Base-by-base conservation (phyloP, 352 stramenopile species). In the Saprolegnia parasitica region DNA sequence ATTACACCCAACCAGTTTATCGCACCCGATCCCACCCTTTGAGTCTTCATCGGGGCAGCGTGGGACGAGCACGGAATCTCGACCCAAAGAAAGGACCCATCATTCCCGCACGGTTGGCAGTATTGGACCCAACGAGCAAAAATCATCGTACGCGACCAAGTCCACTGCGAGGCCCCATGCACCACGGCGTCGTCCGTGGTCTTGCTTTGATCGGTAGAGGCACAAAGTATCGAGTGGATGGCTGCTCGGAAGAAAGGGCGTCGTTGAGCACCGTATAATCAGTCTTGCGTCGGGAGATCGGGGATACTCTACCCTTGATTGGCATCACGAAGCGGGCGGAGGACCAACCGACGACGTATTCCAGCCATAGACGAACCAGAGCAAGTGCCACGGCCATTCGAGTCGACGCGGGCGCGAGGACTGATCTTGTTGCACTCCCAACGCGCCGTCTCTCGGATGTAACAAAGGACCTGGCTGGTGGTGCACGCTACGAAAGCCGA, bases 1-100 rank as follows among this genome's bases (percentile, higher is more conserved):
- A 60, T 60, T 60, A 60, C 52, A 60, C 52, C 52, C 52, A 60
- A 60, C 52, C 24, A 60, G 52, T 60, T 60, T 60, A 60, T 60
- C 52, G 52, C 52, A 60, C 4, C 3, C 42, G 42, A n/a, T 49
- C 42, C 42, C 42, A 49, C 42, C 13, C 13, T 49, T 49, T 49
- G 42, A 49, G 42, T 49, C 42, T 49, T 49, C 42, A 49, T 49
- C 42, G 8, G 10, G 42, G 42, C 3, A n/a, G 18, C 42, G 42
- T 49, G 42, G 42, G 42, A 49, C 18, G 42, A 4, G 13, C 11
- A 49, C 42, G 42, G 42, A 49, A 49, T 49, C 42, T 49, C 13
- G 42, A 10, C 42, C 42, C 42, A 49, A 49, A 49, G 42, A 49
- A 49, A 49, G 42, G 42, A 49, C 42, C 42, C 42, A 49, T 49